A percentile compares a stretch with the other conserved stretches of the same genome.
Conservation (phyloP, 1,284 basidiomycete genomes). For the Trichosporon sp. region DNA sequence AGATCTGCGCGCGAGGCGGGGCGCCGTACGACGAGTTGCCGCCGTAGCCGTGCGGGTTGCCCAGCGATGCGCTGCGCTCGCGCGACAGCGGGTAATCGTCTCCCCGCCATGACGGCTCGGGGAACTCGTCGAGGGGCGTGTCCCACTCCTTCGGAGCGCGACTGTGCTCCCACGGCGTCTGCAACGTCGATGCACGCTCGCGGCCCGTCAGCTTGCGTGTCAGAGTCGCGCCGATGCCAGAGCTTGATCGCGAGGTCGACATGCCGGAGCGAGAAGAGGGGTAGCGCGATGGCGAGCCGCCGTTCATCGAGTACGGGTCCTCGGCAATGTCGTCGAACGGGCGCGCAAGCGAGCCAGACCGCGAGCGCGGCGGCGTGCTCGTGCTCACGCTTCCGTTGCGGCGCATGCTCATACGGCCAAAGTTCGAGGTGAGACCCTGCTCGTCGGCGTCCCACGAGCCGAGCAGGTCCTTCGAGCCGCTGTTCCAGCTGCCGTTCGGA, state of each 20-base stretch:
- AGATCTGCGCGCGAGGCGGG: background rate
- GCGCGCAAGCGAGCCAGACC: background rate
- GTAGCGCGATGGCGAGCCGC: background rate
- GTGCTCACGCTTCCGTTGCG: background rate
- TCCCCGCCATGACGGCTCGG: background rate
- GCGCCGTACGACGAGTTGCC: background rate
- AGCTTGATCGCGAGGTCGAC: background rate
- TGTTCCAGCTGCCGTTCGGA: background rate
- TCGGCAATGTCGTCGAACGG: conserved; percentile 15
- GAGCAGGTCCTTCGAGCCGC: conserved; percentile 24
- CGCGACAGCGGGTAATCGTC: background rate
- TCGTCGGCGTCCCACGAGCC: conserved; percentile 34
- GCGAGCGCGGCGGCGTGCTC: background rate
- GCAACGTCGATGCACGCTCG: conserved; percentile 13
- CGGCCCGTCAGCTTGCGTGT: background rate
- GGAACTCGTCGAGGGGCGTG: background rate
- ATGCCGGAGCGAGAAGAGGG: background rate
- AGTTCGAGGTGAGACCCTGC: conserved; percentile 32
- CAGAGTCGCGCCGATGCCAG: background rate
- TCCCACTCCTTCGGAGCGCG: conserved; percentile 7
- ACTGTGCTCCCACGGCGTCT: background rate
- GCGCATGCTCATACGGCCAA: conserved; percentile 16
- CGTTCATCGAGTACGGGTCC: background rate
- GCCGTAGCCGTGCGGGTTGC: background rate
- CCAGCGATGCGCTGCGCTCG: background rate